Percentiles rank a stretch among this genome's conserved stretches.
Conservation (phyloP, 164 flowering plant genomes). For the Hamamelis virginiana region DNA sequence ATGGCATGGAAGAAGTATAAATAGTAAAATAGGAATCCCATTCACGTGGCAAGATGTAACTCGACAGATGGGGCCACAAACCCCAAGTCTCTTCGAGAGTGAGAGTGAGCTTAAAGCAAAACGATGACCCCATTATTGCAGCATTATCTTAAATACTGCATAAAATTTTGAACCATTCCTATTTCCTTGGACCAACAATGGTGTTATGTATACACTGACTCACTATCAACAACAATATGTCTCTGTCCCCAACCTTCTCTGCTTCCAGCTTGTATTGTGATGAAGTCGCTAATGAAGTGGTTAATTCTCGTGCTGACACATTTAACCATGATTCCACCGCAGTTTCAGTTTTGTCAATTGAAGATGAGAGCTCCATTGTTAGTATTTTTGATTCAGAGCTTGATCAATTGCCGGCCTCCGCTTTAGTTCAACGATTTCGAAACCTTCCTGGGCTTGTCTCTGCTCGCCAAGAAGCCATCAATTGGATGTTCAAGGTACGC, state of each 20-base stretch:
- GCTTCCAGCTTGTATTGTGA: slow-evolving; percentile 11
- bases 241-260: slow-evolving; percentile 2
- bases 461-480: slow-evolving; percentile 14
- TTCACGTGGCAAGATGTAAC: too few species aligned
- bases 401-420: slow-evolving; percentile 1
- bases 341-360: background rate
- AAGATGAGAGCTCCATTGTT: slow-evolving; percentile 11
- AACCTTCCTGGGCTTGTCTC: background rate
- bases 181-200: too few species aligned
- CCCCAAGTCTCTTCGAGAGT: too few species aligned
- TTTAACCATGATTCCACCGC: background rate
- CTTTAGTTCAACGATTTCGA: background rate
- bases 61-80: too few species aligned
- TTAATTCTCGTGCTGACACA: background rate
- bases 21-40: too few species aligned
- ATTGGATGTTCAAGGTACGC: slow-evolving; percentile 21
- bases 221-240: slow-evolving; percentile 7
- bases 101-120: too few species aligned
- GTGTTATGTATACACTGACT: background rate
- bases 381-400: slow-evolving; percentile 13
- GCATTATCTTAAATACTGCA: too few species aligned
- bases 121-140: too few species aligned
- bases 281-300: slow-evolving; percentile 5
- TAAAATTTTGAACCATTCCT: too few species aligned
- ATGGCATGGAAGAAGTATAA: too few species aligned